phyloP scores from a whole-genome alignment of 129 eudicot genomes.

The Tanacetum coccineum region DNA sequence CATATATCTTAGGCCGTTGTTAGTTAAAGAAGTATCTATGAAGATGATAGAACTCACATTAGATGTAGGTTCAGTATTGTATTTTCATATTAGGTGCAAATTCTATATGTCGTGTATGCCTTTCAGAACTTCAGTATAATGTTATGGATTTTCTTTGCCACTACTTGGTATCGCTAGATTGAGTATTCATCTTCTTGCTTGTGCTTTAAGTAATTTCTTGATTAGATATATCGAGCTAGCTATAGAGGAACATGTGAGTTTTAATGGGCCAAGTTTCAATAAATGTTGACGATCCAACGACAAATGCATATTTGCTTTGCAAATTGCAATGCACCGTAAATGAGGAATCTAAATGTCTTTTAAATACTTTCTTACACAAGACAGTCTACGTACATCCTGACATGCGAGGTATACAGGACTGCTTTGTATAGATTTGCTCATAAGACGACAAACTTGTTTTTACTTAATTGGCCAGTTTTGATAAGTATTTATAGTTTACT shows the following conservation, averaged over 20 bases:
- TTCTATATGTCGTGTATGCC: no score
- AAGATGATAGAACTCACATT: conserved; percentile 7
- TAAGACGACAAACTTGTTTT: background rate
- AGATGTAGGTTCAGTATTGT: conserved; percentile 2
- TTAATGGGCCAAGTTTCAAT: background rate
- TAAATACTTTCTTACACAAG: background rate
- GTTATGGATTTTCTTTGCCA: background rate
- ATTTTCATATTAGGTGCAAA: background rate
- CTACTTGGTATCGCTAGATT: background rate
- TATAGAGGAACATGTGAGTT: background rate
- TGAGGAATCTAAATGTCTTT: background rate
- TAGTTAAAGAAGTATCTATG: conserved; percentile 2
- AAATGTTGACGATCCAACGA: background rate
- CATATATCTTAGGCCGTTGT: conserved; percentile 2
- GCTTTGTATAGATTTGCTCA: conserved; percentile 4
- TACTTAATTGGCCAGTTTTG: background rate
- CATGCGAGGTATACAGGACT: conserved; percentile 5
- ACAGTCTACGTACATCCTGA: background rate
- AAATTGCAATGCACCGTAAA: background rate
- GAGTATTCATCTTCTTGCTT: background rate
- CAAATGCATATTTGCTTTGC: background rate
- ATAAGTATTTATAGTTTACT: background rate
- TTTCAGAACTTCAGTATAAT: background rate
- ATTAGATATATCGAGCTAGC: background rate
- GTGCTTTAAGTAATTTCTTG: background rate